These are phyloP conservation scores for Lecanicillium sp. DNA, from an alignment of 2,329 filamentous ascomycete species.

Conservation along the genomic window DNA sequence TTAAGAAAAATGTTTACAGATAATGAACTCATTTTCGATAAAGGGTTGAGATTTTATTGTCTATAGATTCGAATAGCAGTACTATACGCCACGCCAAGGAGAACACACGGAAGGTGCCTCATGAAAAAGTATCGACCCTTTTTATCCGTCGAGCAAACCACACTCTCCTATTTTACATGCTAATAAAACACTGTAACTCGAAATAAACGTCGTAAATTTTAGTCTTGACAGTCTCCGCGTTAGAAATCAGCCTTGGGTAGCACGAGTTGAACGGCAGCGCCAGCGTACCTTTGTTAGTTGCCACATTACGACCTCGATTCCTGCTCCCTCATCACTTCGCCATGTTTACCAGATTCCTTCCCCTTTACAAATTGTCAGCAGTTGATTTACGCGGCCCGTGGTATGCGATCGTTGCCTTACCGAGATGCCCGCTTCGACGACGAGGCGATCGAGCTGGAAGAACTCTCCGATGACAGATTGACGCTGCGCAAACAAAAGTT, in stretches of 20 bases:
- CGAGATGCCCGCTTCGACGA: constrained; percentile 80
- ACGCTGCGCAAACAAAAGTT: constrained; percentile 46
- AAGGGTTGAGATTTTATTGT: constrained; percentile 8
- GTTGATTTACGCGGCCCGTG: neutral
- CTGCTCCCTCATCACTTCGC: constrained; percentile 65
- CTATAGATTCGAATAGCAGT: constrained; percentile 7
- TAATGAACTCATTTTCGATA: neutral
- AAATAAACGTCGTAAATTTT: no score
- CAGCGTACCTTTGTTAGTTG: no score
- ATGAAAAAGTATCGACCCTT: neutral
- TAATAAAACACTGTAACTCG: no score
- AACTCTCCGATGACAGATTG: constrained; percentile 95
- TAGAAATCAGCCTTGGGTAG: no score
- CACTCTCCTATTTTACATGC: constrained; percentile 7
- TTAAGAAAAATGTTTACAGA: no score
- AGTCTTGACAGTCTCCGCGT: no score
- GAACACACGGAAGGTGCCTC: neutral
- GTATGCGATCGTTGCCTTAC: constrained; percentile 35
- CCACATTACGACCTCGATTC: no score
- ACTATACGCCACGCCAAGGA: constrained; percentile 8
- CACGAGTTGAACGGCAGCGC: no score
- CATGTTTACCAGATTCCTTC: constrained; percentile 60
- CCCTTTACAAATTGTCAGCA: constrained; percentile 39
- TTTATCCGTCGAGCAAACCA: neutral
- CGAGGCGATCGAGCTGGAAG: constrained; percentile 83